phyloP scores from a whole-genome alignment of 2,329 filamentous ascomycete genomes.

The Fusarium sp. region DNA sequence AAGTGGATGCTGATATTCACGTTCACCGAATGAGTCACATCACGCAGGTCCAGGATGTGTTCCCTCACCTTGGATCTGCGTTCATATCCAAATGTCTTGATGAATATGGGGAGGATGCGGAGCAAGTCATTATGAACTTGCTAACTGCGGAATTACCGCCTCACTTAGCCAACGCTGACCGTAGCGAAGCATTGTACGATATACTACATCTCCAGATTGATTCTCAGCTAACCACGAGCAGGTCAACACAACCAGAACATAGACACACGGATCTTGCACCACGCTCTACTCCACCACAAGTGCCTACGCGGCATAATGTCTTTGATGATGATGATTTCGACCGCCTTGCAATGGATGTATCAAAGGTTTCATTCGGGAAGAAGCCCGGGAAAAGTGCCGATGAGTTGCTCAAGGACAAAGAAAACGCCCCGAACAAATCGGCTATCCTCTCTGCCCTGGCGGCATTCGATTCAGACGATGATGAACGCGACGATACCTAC shows the following conservation, averaged over 20 bases:
- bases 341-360: conserved; percentile 71
- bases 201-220: neutral
- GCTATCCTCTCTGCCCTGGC: conserved; percentile 89
- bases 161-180: conserved; percentile 72
- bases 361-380: conserved; percentile 83
- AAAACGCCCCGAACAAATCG: conserved; percentile 77
- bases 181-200: conserved; percentile 70
- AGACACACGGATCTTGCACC: conserved; percentile 61
- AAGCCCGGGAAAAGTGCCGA: conserved; percentile 74
- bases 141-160: conserved; percentile 80
- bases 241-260: conserved; percentile 45
- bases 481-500: conserved; percentile 97
- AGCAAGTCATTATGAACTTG: conserved; percentile 83
- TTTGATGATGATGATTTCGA: conserved; percentile 87
- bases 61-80: conserved; percentile 84
- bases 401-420: conserved; percentile 73
- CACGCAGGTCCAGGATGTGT: conserved; percentile 91
- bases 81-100: conserved; percentile 85
- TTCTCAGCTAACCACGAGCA: conserved; percentile 39
- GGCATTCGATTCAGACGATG: conserved; percentile 91
- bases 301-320: conserved; percentile 74
- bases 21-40: conserved; percentile 86
- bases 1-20: conserved; percentile 66
- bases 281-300: conserved; percentile 66
- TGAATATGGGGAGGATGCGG: conserved; percentile 79